phyloP scores from a whole-genome alignment of 305 asterid genomes.

The Rubia peregrina region DNA sequence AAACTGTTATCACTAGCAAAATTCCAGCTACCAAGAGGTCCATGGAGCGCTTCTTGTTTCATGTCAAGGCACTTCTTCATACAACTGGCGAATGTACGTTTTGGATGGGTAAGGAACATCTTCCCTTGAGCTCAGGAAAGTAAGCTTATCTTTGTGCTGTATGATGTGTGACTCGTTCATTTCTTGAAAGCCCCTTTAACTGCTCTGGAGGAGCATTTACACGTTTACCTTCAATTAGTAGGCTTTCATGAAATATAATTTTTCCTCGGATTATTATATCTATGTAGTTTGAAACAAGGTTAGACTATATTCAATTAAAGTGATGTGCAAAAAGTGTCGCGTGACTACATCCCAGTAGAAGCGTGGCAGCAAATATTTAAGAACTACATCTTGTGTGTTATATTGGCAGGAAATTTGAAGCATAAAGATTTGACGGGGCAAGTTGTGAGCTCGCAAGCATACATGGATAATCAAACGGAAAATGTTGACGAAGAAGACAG shows the following conservation, averaged over 20 bases:
- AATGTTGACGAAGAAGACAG: slow-evolving; percentile 24
- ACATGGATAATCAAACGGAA: slow-evolving; percentile 45
- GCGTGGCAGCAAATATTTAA: background rate
- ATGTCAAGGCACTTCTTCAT: slow-evolving; percentile 83
- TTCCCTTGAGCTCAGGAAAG: slow-evolving; percentile 2
- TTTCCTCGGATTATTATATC: background rate
- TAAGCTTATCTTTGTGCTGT: background rate
- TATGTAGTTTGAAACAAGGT: background rate
- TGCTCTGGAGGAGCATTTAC: background rate
- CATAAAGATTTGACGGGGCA: slow-evolving; percentile 83
- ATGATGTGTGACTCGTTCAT: background rate
- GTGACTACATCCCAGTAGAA: background rate
- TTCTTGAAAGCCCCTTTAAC: background rate
- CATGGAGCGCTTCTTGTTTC: slow-evolving; percentile 81
- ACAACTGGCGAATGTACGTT: slow-evolving; percentile 66
- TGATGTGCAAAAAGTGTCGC: background rate
- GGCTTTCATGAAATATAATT: background rate
- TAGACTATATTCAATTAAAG: background rate
- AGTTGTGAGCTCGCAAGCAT: slow-evolving; percentile 84
- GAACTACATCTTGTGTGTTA: slow-evolving; percentile 9
- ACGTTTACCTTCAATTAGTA: background rate
- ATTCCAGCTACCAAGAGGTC: slow-evolving; percentile 84
- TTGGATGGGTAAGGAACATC: slow-evolving; percentile 62
- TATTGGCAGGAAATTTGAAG: slow-evolving; percentile 68
- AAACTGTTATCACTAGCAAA: slow-evolving; percentile 63